phyloP scores from a whole-genome alignment of 2,329 filamentous ascomycete genomes.

The Exophiala alcalophila region DNA sequence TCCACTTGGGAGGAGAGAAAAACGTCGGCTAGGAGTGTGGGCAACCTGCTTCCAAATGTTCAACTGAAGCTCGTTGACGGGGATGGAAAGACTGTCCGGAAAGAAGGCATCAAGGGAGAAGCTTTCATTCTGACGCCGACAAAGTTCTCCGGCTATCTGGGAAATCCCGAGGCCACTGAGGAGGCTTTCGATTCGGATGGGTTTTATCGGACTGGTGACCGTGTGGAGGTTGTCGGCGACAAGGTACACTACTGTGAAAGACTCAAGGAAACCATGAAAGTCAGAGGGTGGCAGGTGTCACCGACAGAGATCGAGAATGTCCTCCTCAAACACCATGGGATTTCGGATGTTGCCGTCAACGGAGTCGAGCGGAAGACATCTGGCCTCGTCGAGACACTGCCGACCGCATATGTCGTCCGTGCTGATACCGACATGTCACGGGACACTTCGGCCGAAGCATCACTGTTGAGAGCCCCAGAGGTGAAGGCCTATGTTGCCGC shows the following conservation, averaged over 20 bases:
- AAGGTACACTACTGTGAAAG: slow-evolving; percentile 42
- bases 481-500: slow-evolving; percentile 32
- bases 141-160: slow-evolving; percentile 40
- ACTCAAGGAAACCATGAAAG: slow-evolving; percentile 48
- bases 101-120: slow-evolving; percentile 36
- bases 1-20: slow-evolving; percentile 39
- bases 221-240: slow-evolving; percentile 38
- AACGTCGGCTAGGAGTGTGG: slow-evolving; percentile 48
- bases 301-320: slow-evolving; percentile 49
- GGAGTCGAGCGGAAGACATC: slow-evolving; percentile 39
- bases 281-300: slow-evolving; percentile 47
- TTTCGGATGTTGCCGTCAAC: slow-evolving; percentile 47
- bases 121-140: slow-evolving; percentile 41
- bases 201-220: slow-evolving; percentile 47
- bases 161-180: slow-evolving; percentile 35
- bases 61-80: slow-evolving; percentile 36
- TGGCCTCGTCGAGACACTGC: slow-evolving; percentile 35
- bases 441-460: too few species aligned
- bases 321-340: slow-evolving; percentile 43
- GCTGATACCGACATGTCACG: slow-evolving; percentile 26
- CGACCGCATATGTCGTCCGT: slow-evolving; percentile 48
- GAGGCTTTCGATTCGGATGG: slow-evolving; percentile 35
- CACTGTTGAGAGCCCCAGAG: slow-evolving; percentile 38
- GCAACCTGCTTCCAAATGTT: slow-evolving; percentile 42
- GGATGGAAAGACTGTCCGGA: slow-evolving; percentile 34